Evolutionary conservation across 169 alveolate genomes (phyloP).

Genomic region (Perkinsus marinus): DNA sequence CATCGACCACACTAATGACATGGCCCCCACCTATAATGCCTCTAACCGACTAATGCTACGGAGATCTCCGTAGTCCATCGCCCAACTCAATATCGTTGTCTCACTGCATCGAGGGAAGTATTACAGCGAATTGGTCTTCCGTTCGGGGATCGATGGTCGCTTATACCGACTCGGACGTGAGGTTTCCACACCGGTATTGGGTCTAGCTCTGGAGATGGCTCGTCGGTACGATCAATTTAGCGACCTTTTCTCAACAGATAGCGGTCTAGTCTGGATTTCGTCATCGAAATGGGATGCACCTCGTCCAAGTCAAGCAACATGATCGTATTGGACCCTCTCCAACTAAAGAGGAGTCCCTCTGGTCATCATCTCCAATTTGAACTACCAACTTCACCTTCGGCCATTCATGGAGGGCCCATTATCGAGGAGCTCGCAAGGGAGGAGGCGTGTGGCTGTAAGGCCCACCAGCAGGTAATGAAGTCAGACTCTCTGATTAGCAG

Average conservation of each 20-base stretch:
- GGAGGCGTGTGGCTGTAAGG: not conserved
- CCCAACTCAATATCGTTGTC: too few species aligned
- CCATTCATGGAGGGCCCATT: not conserved
- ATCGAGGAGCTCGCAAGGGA: not conserved
- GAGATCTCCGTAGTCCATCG: too few species aligned
- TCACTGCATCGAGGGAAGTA: too few species aligned
- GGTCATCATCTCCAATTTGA: not conserved
- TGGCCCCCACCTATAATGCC: too few species aligned
- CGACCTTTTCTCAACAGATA: too few species aligned
- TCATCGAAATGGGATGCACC: not conserved
- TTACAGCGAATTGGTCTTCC: too few species aligned
- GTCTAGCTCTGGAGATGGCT: not conserved
- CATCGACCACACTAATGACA: too few species aligned
- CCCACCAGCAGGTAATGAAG: too few species aligned
- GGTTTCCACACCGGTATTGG: not conserved
- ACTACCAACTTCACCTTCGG: not conserved
- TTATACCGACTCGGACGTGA: not conserved
- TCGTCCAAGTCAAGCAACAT: not conserved
- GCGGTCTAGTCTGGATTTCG: not conserved
- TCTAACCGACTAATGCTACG: too few species aligned
- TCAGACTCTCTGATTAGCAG: too few species aligned
- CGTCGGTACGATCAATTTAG: not conserved
- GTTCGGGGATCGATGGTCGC: too few species aligned
- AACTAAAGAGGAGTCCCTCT: not conserved
- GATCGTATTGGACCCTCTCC: not conserved